A percentile compares a stretch with the other conserved stretches of the same genome.
Conservation (phyloP, 164 flowering plant species). For the Buxus sempervirens region DNA sequence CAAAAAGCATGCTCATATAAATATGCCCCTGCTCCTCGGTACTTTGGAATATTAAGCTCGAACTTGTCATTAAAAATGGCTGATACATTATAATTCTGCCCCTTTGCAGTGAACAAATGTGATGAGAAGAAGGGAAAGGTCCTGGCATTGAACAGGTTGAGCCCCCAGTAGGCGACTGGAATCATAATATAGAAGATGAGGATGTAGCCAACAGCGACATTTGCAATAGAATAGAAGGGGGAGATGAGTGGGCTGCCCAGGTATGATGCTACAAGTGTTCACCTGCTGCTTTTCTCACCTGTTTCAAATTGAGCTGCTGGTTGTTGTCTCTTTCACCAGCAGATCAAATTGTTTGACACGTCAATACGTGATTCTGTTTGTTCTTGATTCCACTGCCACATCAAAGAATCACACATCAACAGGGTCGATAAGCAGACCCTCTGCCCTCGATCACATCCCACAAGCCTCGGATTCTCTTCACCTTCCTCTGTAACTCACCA, state of each 20-base stretch:
- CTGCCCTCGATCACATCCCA: too few species aligned
- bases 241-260: slow-evolving; percentile 38
- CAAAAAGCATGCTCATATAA: slow-evolving; percentile 46
- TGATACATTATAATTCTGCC: slow-evolving; percentile 31
- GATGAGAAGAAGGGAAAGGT: slow-evolving; percentile 45
- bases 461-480: too few species aligned
- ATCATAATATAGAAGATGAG: slow-evolving; percentile 31
- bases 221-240: slow-evolving; percentile 43
- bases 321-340: too few species aligned
- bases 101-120: slow-evolving; percentile 31
- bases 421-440: too few species aligned
- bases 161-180: slow-evolving; percentile 42
- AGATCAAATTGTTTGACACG: too few species aligned
- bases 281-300: too few species aligned
- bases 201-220: slow-evolving; percentile 34
- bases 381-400: too few species aligned
- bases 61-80: slow-evolving; percentile 49
- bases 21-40: slow-evolving; percentile 36
- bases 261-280: slow-evolving; percentile 38
- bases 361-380: too few species aligned
- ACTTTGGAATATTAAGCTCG: slow-evolving; percentile 35
- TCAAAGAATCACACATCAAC: too few species aligned
- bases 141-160: slow-evolving; percentile 32
- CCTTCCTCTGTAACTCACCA: too few species aligned
- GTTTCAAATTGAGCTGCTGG: too few species aligned